These are phyloP conservation scores for Trichosporon faecale DNA, from an alignment of 1,284 basidiomycete species.

Conservation along the genomic window DNA sequence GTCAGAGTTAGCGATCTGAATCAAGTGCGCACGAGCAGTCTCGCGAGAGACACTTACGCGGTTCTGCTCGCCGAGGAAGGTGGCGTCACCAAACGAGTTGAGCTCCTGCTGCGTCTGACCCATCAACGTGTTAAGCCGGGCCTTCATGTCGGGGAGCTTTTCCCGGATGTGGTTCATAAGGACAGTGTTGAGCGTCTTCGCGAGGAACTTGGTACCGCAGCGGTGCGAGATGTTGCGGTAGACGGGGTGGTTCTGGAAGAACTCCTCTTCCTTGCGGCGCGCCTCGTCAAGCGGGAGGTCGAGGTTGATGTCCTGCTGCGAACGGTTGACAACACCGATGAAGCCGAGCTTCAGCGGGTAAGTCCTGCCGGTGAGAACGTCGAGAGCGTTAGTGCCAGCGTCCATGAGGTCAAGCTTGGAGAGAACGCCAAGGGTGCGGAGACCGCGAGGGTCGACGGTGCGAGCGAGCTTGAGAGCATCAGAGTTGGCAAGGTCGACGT, in stretches of 20 bases:
- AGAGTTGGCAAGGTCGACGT: constrained; percentile 97
- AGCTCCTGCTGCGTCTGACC: constrained; percentile 98
- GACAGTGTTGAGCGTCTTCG: constrained; percentile 92
- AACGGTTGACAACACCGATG: constrained; percentile 95
- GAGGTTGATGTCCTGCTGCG: constrained; percentile 94
- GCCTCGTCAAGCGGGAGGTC: constrained; percentile 85
- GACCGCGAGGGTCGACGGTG: constrained; percentile 89
- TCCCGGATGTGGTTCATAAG: constrained; percentile 97
- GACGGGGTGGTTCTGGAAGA: constrained; percentile 83
- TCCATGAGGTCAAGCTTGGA: constrained; percentile 99
- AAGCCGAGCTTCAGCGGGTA: constrained; percentile 98
- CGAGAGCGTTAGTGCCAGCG: constrained; percentile 93
- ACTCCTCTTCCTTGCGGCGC: constrained; percentile 79
- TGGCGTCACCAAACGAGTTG: constrained; percentile 90
- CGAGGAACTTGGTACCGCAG: constrained; percentile 92
- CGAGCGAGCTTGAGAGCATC: constrained; percentile 92
- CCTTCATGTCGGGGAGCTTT: constrained; percentile 99
- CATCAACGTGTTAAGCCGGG: constrained; percentile 95
- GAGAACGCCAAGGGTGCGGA: constrained; percentile 91
- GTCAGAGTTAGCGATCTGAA: constrained; percentile 49
- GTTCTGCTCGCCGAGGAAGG: constrained; percentile 88
- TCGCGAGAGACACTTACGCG: constrained; percentile 56
- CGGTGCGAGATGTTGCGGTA: constrained; percentile 96
- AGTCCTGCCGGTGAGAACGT: constrained; percentile 91
- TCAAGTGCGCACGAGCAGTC: background rate